Base-by-base conservation (phyloP, 2,329 filamentous ascomycete species). In the Alternaria panax region DNA sequence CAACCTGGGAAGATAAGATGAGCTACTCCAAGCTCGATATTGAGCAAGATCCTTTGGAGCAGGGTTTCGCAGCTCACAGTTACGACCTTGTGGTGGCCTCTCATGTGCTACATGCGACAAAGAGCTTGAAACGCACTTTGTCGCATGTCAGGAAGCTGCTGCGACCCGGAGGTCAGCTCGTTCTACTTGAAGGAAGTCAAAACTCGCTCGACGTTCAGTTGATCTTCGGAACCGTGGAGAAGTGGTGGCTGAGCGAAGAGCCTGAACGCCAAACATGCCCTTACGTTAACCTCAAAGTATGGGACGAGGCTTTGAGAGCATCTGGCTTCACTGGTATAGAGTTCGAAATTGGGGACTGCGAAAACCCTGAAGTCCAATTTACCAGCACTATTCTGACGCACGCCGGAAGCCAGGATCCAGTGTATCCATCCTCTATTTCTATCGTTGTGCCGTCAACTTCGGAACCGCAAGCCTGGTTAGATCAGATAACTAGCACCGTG, bases 71-170 rank as follows among this genome's bases (percentile, higher is more conserved):
- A 25, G 28, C 22, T 20, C 40, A 45, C 30, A 45, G 40, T 36
- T 54, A 54, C 41, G 51, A 54, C 22, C 28, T 54, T 24, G 40
- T 54, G 14, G 51, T 54, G 12, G 51, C 51, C 14, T 45, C 51
- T 6, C 40, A 43, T 34, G 51, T 54, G 18, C 25, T 54, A 8
- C 51, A 54, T 36, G 51, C 51, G 14, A 54, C 51, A 7, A 24
- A 38, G 12, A 52, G 36, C 20, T 27, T 52, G 18, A 25, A 54
- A 14, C 38, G 30, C 4, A 54, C 51, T 6, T 28, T 54, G 20
- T 32, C 40, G n/a, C 20, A 54, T 5, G 41, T 54, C 28, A 45
- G 51, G 14, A 54, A 22, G 28, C 28, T 54, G 6, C 22, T 54
- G 16, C 18, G 41, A 36, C 51, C 51, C 2, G 51, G 51, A 9